Percentiles rank a stretch among this genome's conserved stretches.
phyloP scores from a whole-genome alignment of 192 early-diverging fungal species.

The Gigaspora rosea region DNA sequence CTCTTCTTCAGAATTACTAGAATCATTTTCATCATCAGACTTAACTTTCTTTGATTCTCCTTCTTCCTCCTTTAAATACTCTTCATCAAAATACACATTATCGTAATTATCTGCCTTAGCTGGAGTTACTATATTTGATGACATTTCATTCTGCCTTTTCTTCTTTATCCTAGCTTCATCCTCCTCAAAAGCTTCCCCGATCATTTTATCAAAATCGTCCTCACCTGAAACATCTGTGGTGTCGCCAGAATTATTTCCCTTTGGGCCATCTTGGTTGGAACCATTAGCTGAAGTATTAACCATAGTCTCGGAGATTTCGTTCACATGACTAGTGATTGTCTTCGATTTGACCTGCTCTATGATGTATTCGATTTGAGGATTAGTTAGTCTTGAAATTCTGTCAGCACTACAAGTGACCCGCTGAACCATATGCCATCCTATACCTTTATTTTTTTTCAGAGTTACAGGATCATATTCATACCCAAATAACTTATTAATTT shows the following conservation, averaged over 20 bases:
- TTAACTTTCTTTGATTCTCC: too few species aligned
- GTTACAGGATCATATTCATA: constrained; percentile 25
- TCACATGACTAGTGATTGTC: neutral
- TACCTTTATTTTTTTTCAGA: constrained; percentile 26
- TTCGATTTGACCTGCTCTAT: neutral
- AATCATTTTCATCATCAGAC: too few species aligned
- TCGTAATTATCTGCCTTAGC: too few species aligned
- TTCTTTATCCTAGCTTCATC: too few species aligned
- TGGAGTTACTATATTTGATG: too few species aligned
- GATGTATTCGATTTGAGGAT: constrained; percentile 18
- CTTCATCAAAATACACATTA: too few species aligned
- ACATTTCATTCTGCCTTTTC: too few species aligned
- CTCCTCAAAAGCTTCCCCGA: too few species aligned
- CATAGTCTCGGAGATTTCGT: neutral
- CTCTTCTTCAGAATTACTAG: too few species aligned
- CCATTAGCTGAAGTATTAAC: neutral
- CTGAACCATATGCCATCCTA: constrained; percentile 13
- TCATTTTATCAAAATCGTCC: too few species aligned
- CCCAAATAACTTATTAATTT: constrained; percentile 28
- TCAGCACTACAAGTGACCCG: constrained; percentile 17
- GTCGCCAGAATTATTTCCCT: neutral
- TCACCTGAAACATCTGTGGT: too few species aligned
- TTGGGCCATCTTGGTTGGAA: neutral
- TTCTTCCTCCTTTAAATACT: too few species aligned
- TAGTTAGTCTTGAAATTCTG: constrained; percentile 25